phyloP scores from a whole-genome alignment of 177 flowering plant species.

The Vitis hybrid region DNA sequence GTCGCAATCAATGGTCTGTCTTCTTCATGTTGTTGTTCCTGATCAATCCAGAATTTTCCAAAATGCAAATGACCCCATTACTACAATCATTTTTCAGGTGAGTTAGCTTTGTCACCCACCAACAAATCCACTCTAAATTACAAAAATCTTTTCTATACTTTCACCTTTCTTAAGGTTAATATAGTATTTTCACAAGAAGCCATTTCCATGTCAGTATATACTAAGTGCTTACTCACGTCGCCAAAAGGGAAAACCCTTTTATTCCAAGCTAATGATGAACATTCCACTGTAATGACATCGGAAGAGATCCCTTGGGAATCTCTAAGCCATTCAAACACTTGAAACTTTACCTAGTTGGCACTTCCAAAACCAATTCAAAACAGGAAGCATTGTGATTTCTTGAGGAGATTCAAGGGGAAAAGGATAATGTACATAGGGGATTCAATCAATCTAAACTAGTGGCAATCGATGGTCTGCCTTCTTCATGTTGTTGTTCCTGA shows the following conservation, averaged over 20 bases:
- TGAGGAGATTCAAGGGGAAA: constrained; percentile 38
- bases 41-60: constrained; percentile 11
- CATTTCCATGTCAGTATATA: no score
- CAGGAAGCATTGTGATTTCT: constrained; percentile 4
- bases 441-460: constrained; percentile 47
- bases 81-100: constrained; percentile 34
- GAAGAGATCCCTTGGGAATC: no score
- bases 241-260: no score
- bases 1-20: constrained; percentile 47
- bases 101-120: background rate
- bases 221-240: no score
- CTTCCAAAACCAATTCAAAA: no score
- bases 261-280: no score
- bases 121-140: background rate
- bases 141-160: background rate
- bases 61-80: constrained; percentile 6
- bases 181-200: no score
- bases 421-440: constrained; percentile 63
- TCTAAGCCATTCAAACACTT: no score
- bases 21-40: constrained; percentile 49
- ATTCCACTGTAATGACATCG: no score
- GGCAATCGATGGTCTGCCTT: constrained; percentile 47
- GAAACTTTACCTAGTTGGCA: no score
- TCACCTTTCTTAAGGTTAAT: no score
- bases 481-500: constrained; percentile 46